Percentiles rank a stretch among this genome's conserved stretches.
phyloP scores from a whole-genome alignment of 352 stramenopile species.

The Pythium diclinum region DNA sequence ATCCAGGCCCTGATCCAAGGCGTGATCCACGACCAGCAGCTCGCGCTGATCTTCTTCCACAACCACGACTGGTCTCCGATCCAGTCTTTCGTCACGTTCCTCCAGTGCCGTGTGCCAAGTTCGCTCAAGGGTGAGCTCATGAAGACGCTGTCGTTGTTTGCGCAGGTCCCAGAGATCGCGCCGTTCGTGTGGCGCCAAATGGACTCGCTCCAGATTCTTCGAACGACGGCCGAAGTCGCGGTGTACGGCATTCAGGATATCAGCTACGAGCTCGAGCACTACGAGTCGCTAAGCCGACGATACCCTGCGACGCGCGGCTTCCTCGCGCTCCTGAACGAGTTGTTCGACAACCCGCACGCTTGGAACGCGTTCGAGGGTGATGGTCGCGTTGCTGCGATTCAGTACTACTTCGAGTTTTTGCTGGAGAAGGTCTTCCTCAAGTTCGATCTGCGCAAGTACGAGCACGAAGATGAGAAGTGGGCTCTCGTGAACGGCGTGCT shows the following conservation, averaged over 20 bases:
- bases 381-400: slow-evolving; percentile 67
- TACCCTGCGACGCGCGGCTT: slow-evolving; percentile 82
- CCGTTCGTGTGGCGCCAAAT: slow-evolving; percentile 85
- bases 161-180: slow-evolving; percentile 70
- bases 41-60: slow-evolving; percentile 84
- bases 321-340: slow-evolving; percentile 63
- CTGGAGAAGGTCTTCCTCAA: slow-evolving; percentile 82
- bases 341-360: slow-evolving; percentile 73
- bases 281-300: slow-evolving; percentile 68
- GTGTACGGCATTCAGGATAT: slow-evolving; percentile 75
- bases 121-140: slow-evolving; percentile 83
- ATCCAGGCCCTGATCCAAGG: slow-evolving; percentile 81
- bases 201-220: slow-evolving; percentile 78
- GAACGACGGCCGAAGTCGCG: slow-evolving; percentile 59
- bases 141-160: slow-evolving; percentile 80
- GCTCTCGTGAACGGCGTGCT: slow-evolving; percentile 65
- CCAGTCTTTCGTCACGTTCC: slow-evolving; percentile 75
- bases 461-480: slow-evolving; percentile 83
- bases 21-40: slow-evolving; percentile 66
- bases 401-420: slow-evolving; percentile 85
- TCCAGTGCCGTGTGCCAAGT: slow-evolving; percentile 81
- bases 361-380: slow-evolving; percentile 78
- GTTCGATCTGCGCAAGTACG: slow-evolving; percentile 82
- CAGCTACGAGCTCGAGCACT: slow-evolving; percentile 81
- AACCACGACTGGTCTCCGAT: slow-evolving; percentile 85